phyloP scores from a whole-genome alignment of 345 rosid species.

The Syzygium jambos region DNA sequence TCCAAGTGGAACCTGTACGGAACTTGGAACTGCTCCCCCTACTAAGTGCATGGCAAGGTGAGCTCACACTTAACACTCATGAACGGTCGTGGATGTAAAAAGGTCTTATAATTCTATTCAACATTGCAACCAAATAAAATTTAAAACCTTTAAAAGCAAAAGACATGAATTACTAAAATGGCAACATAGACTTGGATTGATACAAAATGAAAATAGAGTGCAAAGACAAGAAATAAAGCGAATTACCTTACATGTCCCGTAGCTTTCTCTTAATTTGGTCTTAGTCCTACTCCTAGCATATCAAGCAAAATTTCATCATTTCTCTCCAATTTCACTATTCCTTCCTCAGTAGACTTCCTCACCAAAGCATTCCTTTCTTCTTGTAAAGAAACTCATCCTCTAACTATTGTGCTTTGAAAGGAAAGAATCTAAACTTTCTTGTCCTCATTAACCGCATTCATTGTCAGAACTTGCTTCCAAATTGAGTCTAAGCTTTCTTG shows the following conservation, averaged over 20 bases:
- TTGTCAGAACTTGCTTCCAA: neutral
- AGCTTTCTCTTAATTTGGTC: neutral
- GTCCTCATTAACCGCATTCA: neutral
- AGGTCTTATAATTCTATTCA: neutral
- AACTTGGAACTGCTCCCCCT: too few relatives aligned
- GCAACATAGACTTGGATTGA: neutral
- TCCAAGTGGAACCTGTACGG: too few relatives aligned
- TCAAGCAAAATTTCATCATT: neutral
- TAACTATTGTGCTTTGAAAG: neutral
- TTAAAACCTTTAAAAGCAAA: neutral
- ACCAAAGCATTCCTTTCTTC: neutral
- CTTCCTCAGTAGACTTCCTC: neutral
- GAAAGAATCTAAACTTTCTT: neutral
- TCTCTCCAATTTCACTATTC: neutral
- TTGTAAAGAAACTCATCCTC: neutral
- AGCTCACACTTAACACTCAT: neutral
- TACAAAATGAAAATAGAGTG: neutral
- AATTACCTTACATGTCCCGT: neutral
- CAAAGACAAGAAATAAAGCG: neutral
- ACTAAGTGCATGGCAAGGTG: neutral
- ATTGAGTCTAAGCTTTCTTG: neutral
- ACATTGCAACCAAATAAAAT: neutral
- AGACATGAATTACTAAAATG: neutral
- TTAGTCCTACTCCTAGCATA: neutral
- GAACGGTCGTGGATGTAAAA: neutral